phyloP scores from a whole-genome alignment of 2,329 filamentous ascomycete genomes.

The Ascochyta clinopodiicola region DNA sequence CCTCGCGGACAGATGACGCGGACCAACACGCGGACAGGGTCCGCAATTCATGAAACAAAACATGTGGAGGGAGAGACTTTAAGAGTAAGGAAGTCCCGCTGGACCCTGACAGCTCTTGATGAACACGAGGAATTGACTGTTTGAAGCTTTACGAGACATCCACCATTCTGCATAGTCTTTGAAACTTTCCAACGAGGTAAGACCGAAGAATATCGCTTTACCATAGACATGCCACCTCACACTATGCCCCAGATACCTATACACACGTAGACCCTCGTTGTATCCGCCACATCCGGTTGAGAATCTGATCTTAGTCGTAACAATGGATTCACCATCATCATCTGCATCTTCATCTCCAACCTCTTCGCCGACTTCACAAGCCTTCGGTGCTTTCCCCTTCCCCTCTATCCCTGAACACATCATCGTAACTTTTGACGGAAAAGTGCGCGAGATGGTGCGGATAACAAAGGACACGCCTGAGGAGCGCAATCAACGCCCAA shows the following conservation, averaged over 20 bases:
- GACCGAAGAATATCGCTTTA: neutral
- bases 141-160: neutral
- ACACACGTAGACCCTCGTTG: too few species aligned
- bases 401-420: slow-evolving; percentile 35
- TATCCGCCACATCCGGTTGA: slow-evolving; percentile 2
- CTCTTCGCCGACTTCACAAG: slow-evolving; percentile 12
- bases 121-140: slow-evolving; percentile 1
- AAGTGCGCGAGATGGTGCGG: slow-evolving; percentile 33
- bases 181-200: slow-evolving; percentile 5
- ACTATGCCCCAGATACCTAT: neutral
- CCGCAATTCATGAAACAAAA: slow-evolving; percentile 19
- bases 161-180: neutral
- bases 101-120: slow-evolving; percentile 8
- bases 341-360: slow-evolving; percentile 13
- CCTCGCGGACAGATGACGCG: slow-evolving; percentile 16
- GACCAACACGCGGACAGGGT: slow-evolving; percentile 17
- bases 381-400: slow-evolving; percentile 5
- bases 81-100: slow-evolving; percentile 11
- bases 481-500: slow-evolving; percentile 1
- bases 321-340: slow-evolving; percentile 9
- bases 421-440: slow-evolving; percentile 38
- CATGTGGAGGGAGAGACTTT: slow-evolving; percentile 8
- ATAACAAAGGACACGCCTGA: slow-evolving; percentile 24
- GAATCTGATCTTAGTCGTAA: neutral
- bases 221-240: neutral